phyloP scores from a whole-genome alignment of 1,284 basidiomycete genomes.

The Apiotrichum laibachii region DNA sequence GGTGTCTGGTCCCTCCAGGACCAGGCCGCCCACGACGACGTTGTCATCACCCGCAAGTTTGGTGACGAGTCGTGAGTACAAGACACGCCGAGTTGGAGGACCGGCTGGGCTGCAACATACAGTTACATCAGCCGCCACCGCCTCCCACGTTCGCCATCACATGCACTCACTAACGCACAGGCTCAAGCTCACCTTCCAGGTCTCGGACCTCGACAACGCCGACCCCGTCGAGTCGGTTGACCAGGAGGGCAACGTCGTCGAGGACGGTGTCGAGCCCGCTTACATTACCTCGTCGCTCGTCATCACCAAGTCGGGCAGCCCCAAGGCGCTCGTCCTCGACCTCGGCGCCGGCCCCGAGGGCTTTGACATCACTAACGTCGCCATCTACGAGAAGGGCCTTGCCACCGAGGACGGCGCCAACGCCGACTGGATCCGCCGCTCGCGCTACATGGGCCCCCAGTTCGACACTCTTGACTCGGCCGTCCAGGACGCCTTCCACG shows the following conservation, averaged over 20 bases:
- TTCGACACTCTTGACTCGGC: slow-evolving; percentile 86
- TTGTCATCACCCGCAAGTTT: slow-evolving; percentile 75
- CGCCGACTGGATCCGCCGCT: slow-evolving; percentile 88
- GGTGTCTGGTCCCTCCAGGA: slow-evolving; percentile 84
- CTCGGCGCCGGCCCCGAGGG: slow-evolving; percentile 77
- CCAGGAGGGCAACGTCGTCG: slow-evolving; percentile 17
- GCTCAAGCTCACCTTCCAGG: slow-evolving; percentile 50
- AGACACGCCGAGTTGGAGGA: background rate
- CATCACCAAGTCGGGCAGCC: slow-evolving; percentile 65
- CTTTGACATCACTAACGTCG: slow-evolving; percentile 78
- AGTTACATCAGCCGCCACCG: background rate
- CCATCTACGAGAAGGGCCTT: slow-evolving; percentile 77
- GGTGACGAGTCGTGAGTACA: slow-evolving; percentile 79
- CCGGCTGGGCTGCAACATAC: too few species aligned
- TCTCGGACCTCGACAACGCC: slow-evolving; percentile 46
- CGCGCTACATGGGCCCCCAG: slow-evolving; percentile 84
- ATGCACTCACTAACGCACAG: slow-evolving; percentile 22
- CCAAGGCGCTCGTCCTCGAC: slow-evolving; percentile 74
- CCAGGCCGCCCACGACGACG: slow-evolving; percentile 72
- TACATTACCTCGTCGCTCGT: slow-evolving; percentile 57
- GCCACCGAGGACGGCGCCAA: slow-evolving; percentile 80
- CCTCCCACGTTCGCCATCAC: too few species aligned
- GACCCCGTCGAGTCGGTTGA: slow-evolving; percentile 21
- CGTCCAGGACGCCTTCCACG: slow-evolving; percentile 83
- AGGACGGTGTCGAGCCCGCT: slow-evolving; percentile 65